Evolutionary conservation across 2,329 filamentous ascomycete species (phyloP), one percentile per base, ranked within the genome.

Genomic region (Orbilia ellipsospora): DNA sequence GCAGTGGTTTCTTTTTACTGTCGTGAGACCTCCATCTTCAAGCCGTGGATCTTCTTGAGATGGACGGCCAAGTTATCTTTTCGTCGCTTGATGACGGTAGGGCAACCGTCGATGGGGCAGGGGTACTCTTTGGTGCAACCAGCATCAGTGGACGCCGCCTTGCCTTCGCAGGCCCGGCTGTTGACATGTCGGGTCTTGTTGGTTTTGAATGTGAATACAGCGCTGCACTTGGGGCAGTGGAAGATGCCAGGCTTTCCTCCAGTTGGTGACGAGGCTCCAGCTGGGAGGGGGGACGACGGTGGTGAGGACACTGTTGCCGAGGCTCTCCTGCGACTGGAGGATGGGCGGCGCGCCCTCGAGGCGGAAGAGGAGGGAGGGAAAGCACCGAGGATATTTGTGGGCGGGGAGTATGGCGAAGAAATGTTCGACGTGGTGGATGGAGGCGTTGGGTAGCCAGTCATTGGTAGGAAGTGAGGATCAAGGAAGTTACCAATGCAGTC

Each of bases 31-130:
- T 75, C 72, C 70, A 74, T 75, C 48, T 69, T 75, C 5, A 75
- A 45, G 16, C 59, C 59, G 36, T 75, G 72, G 40, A 75, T 75
- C 20, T 75, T 75, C 20, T 69, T 75, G 16, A 75, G 59, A 51
- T 75, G 72, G 6, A 75, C 72, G 45, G 72, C 59, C 52, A 75
- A 57, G 26, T 75, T 75, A 44, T 75, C 72, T 54, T 69, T 75
- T 26, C 72, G 44, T 20, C 72, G 57, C 45, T 75, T 75, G 72
- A 75, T 75, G 40, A 75, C 72, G 5, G 72, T 75, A 42, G 72
- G 52, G 54, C 72, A 75, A 31, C 72, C 72, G 4, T 69, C 64
- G 54, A 75, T 69, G 4, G 72, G 72, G 64, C 72, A 75, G 48
- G 72, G 72, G 55, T 55, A 75, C 26, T 75, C 72, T 48, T 65